Evolutionary conservation across 345 rosid species (phyloP).

Genomic region (Gossypium stocksii): DNA sequence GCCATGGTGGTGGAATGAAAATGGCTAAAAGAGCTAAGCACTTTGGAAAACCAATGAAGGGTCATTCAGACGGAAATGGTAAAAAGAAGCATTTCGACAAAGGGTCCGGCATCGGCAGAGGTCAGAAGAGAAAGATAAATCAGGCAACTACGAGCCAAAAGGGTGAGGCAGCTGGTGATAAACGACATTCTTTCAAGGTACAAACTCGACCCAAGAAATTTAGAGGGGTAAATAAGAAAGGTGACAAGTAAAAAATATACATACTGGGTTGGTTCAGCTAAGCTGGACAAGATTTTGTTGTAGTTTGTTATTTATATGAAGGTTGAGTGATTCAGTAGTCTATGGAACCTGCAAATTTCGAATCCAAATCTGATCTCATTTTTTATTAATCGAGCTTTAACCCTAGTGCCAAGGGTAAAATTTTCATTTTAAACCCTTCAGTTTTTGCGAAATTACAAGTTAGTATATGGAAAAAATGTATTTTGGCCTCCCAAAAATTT

Average conservation of each 20-base stretch:
- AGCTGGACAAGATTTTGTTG: not conserved
- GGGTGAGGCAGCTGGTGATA: not conserved
- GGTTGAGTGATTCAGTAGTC: not conserved
- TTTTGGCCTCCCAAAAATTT: no score
- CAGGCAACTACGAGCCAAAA: constrained; percentile 3
- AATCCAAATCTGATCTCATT: no score
- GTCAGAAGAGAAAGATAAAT: constrained; percentile 20
- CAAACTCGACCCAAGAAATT: constrained; percentile 12
- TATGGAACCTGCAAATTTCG: not conserved
- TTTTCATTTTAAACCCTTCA: no score
- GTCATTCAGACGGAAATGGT: constrained; percentile 11
- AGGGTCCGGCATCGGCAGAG: not conserved
- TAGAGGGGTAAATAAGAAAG: constrained; percentile 18
- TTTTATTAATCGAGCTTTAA: no score
- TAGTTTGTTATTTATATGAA: not conserved
- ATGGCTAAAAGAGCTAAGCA: constrained; percentile 14
- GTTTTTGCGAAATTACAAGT: no score
- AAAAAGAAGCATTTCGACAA: constrained; percentile 10
- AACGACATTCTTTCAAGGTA: constrained; percentile 13
- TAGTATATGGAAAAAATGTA: no score
- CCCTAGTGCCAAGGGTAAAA: no score
- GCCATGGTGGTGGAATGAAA: constrained; percentile 14
- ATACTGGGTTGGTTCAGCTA: not conserved
- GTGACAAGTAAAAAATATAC: not conserved
- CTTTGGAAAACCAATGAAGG: constrained; percentile 16